These are phyloP conservation scores for Earliella scabrosa DNA, from an alignment of 1,284 basidiomycete species.

Conservation along the genomic window DNA sequence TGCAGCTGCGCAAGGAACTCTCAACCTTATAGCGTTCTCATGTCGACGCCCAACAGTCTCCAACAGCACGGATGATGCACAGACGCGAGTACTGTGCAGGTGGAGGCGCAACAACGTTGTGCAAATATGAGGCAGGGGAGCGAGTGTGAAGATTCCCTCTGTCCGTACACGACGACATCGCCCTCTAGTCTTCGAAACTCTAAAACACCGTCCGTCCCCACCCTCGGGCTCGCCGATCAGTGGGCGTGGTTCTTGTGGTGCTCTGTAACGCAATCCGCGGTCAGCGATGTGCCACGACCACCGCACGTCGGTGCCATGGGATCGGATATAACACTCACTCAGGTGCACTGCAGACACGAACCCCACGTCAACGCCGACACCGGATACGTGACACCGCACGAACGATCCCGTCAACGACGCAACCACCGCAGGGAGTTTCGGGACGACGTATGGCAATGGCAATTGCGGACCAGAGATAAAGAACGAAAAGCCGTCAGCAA, in stretches of 20 bases:
- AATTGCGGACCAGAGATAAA: no score
- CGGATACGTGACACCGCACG: not conserved
- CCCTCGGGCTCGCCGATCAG: slow-evolving; percentile 38
- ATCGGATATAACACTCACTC: slow-evolving; percentile 50
- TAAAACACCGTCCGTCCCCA: slow-evolving; percentile 12
- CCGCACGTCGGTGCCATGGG: not conserved
- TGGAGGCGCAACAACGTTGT: no score
- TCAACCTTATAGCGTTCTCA: not conserved
- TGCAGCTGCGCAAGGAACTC: no score
- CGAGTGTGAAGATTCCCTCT: slow-evolving; percentile 10
- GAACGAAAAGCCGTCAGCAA: slow-evolving; percentile 6
- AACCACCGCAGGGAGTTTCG: no score
- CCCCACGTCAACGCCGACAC: not conserved
- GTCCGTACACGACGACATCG: slow-evolving; percentile 8
- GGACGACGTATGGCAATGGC: no score
- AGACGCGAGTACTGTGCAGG: no score
- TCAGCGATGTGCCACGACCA: slow-evolving; percentile 27
- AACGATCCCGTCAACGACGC: no score
- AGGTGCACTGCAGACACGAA: slow-evolving; percentile 65
- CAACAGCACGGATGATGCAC: not conserved
- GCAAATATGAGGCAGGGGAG: not conserved
- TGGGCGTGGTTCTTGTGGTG: slow-evolving; percentile 90
- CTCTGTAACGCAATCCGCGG: slow-evolving; percentile 48
- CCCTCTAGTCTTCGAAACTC: no score
- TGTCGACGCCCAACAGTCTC: no score